Conservation (phyloP, 129 eudicot genomes). For the Flaveria robusta region DNA sequence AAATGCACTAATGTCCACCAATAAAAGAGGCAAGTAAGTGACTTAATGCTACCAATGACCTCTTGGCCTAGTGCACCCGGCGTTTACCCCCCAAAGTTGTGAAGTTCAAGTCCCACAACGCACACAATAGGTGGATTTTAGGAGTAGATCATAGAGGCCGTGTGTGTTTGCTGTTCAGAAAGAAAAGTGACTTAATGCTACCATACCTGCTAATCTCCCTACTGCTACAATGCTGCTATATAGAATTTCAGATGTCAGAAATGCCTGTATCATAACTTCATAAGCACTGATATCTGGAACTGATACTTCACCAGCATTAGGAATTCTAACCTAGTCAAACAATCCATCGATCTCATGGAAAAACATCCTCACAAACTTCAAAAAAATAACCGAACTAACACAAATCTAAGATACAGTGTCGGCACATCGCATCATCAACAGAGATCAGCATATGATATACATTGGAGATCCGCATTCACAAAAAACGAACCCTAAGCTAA, state of each 20-base stretch:
- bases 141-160: no score
- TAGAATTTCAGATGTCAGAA: neutral
- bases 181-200: no score
- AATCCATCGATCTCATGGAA: neutral
- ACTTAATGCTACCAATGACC: no score
- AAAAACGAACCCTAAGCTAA: neutral
- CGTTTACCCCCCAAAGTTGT: no score
- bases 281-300: neutral
- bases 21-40: no score
- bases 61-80: no score
- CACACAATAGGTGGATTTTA: no score
- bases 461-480: slow-evolving; percentile 12
- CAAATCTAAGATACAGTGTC: slow-evolving; percentile 7
- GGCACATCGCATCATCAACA: slow-evolving; percentile 9
- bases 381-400: slow-evolving; percentile 11
- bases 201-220: slow-evolving; percentile 1
- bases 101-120: no score
- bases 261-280: neutral
- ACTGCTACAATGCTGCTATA: slow-evolving; percentile 2
- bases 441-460: slow-evolving; percentile 5
- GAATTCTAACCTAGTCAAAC: neutral
- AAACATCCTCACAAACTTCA: slow-evolving; percentile 5
- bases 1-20: no score
- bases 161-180: no score
- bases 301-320: no score